A percentile compares a stretch with the other conserved stretches of the same genome.
Conservation (phyloP, 78 protist species). For the Polysphondylium violaceum region DNA sequence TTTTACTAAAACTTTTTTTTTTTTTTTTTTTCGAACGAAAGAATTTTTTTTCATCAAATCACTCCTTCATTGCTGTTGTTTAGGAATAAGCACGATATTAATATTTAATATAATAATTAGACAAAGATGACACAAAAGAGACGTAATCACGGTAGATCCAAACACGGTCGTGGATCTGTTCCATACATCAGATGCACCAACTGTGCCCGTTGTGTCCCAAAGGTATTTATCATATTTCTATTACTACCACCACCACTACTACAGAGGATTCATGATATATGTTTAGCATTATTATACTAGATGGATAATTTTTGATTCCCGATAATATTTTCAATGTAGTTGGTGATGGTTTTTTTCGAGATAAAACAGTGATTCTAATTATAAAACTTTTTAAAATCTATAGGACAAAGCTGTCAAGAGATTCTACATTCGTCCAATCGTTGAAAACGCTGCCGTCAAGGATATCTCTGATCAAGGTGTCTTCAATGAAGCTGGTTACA, state of each 20-base stretch:
- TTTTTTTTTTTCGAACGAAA: too few species aligned
- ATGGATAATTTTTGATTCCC: too few species aligned
- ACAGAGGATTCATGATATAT: too few species aligned
- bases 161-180: slow-evolving; percentile 96
- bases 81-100: too few species aligned
- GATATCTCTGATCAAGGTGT: slow-evolving; percentile 95
- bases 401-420: slow-evolving; percentile 98
- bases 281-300: too few species aligned
- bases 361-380: too few species aligned
- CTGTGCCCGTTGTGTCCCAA: slow-evolving; percentile 97
- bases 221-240: slow-evolving; percentile 73
- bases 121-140: slow-evolving; percentile 94
- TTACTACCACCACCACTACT: neutral
- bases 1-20: too few species aligned
- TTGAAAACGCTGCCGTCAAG: slow-evolving; percentile 95
- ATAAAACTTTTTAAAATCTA: neutral
- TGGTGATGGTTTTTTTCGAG: too few species aligned
- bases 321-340: too few species aligned
- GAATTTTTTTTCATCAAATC: too few species aligned
- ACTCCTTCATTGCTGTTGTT: too few species aligned
- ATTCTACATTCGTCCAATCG: slow-evolving; percentile 96
- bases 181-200: slow-evolving; percentile 95
- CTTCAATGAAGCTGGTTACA: slow-evolving; percentile 86
- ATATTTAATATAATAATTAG: neutral
- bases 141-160: slow-evolving; percentile 96